phyloP scores from a whole-genome alignment of 2,329 filamentous ascomycete species.

The Amauroascus niger region DNA sequence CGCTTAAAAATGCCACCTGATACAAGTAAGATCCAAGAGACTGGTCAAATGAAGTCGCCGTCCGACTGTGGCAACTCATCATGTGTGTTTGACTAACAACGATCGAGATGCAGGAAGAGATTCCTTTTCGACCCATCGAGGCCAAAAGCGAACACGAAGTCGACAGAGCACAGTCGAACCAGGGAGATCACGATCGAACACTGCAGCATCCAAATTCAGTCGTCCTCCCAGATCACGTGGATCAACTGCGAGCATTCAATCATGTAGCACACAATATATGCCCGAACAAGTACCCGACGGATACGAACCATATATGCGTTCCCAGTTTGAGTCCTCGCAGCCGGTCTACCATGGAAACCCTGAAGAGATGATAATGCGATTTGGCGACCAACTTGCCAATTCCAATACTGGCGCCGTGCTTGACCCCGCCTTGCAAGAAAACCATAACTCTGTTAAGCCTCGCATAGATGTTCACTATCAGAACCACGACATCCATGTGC shows the following conservation, averaged over 20 bases:
- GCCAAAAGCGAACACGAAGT: slow-evolving; percentile 32
- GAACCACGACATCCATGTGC: slow-evolving; percentile 27
- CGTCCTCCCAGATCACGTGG: slow-evolving; percentile 39
- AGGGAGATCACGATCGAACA: slow-evolving; percentile 35
- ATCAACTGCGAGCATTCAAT: slow-evolving; percentile 41
- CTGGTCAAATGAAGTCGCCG: background rate
- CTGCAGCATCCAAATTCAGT: slow-evolving; percentile 31
- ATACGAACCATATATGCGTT: slow-evolving; percentile 33
- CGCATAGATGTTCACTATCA: slow-evolving; percentile 31
- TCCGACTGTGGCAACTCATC: background rate
- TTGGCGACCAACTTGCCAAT: slow-evolving; percentile 36
- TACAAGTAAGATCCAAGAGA: slow-evolving; percentile 23
- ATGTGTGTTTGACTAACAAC: slow-evolving; percentile 1
- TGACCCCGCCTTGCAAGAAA: slow-evolving; percentile 32
- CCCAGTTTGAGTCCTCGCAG: slow-evolving; percentile 28
- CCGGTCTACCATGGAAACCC: slow-evolving; percentile 33
- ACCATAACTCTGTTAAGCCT: slow-evolving; percentile 29
- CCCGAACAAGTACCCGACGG: slow-evolving; percentile 34
- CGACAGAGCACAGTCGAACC: slow-evolving; percentile 36
- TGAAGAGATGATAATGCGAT: slow-evolving; percentile 39
- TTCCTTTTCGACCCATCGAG: slow-evolving; percentile 28
- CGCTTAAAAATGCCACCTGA: slow-evolving; percentile 25
- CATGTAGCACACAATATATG: slow-evolving; percentile 37
- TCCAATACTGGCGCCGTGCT: slow-evolving; percentile 29
- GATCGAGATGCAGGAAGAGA: slow-evolving; percentile 9